Base-by-base conservation (phyloP, 1,284 basidiomycete genomes). In the Tylopilus orsonianus region DNA sequence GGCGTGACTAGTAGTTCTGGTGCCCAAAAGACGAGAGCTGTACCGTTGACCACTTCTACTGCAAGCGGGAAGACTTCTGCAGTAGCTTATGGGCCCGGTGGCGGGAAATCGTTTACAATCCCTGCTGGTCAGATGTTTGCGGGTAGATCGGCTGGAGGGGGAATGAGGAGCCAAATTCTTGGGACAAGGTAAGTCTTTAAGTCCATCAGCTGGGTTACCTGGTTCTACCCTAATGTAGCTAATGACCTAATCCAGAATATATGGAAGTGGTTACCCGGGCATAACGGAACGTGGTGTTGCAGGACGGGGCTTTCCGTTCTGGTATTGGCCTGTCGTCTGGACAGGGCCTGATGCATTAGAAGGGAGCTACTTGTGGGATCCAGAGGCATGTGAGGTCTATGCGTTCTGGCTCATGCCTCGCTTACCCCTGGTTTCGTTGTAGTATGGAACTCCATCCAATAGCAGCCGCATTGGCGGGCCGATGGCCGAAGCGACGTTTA, bases 371-470 rank as follows among this genome's bases (percentile, higher is more conserved):
- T 48, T 68, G 26, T 14, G 56, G 2, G 47, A 38, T 35, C 23
- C 52, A 24, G 64, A 68, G 54, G 62, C 62, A 22, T 1, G 52
- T 43, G 16, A 2, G 8, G 3, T 14, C 5, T 8, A 24, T 10
- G 0, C 12, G 14, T 12, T 5, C 19, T 10, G 3, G 18, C 4
- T 19, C 26, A 58, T 5, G 7, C 13, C 14, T 27, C 4, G 22
- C 29, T 37, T 24, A 44, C 8, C 32, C 9, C 2, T 24, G 13
- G 24, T 38, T 26, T 41, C 24, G 44, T 24, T 50, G 5, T 49
- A 84, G 83, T 87, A 81, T 54, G 85, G 81, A 43, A 54, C 64
- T 18, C 58, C 75, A 5, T 65, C 66, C 47, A 85, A 81, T 57
- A 67, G 71, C 0, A 77, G 71, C 44, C 75, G 85, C 13, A 79